Evolutionary conservation across 2,329 filamentous ascomycete species (phyloP), one percentile per base, ranked within the genome.

Genomic region (Alternaria ethzedia): DNA sequence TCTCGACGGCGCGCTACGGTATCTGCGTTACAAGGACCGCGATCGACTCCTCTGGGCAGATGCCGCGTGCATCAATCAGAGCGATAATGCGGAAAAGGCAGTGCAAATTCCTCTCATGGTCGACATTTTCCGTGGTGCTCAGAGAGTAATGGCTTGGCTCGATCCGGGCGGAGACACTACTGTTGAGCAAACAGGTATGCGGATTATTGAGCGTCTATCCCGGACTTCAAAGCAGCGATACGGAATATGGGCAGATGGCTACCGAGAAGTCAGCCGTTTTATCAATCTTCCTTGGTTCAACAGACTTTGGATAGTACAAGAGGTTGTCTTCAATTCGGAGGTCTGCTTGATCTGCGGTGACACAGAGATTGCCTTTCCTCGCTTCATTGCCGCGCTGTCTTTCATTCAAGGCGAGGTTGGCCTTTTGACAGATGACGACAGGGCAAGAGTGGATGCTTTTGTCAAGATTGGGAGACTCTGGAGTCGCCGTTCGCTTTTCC

Each of bases 51-150:
- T 71, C 4, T 74, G 69, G 70, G 60, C 57, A 0, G 69, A 71
- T 41, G 69, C 69, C 1, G 28, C 64, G 2, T 63, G 71, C 25
- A 71, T 74, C 25, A 68, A 72, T 15, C 70, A 74, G 21, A 11
- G 0, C 2, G 58, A 70, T 13, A 21, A 61, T 9, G 11, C 41
- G 10, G 70, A 71, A 44, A 69, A 67, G 41, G 25, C 20, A 2
- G n/a, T 15, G 1, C 70, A 73, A 43, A 69, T 72, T 10, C 59
- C 63, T n/a, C 13, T 68, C 0, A 72, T 73, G 68, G 21, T 11
- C 3, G 0, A 32, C 0, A 32, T 51, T 2, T 51, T 51, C 5
- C 17, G 26, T 0, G 47, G 47, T 21, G 47, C 47, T 2, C 8
- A 6, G 0, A n/a, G 12, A 36, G 49, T 51, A 0, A 4, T 36